These are phyloP conservation scores for Aureobasidium sp. DNA, from an alignment of 2,329 filamentous ascomycete genomes.

Conservation along the genomic window DNA sequence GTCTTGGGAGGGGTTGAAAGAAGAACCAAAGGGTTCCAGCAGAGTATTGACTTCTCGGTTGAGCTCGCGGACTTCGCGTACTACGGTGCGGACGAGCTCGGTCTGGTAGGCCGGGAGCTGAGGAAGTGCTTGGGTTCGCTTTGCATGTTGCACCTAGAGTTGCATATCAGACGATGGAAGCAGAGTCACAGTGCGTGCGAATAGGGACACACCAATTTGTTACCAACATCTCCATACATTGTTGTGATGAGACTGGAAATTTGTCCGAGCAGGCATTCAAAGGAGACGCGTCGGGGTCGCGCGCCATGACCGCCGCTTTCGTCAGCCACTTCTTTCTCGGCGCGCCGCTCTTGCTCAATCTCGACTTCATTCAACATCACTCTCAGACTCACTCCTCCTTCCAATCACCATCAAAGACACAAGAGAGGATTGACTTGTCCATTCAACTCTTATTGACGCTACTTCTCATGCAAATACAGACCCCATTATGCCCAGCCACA, in stretches of 20 bases:
- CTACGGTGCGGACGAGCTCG: constrained; percentile 87
- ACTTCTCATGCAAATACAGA: background rate
- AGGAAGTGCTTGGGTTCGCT: constrained; percentile 87
- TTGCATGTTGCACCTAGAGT: constrained; percentile 89
- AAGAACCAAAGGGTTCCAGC: constrained; percentile 80
- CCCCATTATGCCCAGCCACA: background rate
- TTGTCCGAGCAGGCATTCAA: background rate
- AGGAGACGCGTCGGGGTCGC: constrained; percentile 14
- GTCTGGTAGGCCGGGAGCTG: constrained; percentile 94
- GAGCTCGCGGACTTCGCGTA: constrained; percentile 92
- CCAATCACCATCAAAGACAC: background rate
- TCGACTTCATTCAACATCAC: background rate
- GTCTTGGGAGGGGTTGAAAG: constrained; percentile 86
- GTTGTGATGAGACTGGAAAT: background rate
- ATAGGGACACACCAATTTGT: constrained; percentile 74
- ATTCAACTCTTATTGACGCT: background rate
- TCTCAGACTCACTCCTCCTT: background rate
- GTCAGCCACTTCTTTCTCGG: background rate
- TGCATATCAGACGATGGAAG: constrained; percentile 17
- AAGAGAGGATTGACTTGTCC: background rate
- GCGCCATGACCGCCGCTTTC: constrained; percentile 10
- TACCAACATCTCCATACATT: constrained; percentile 91
- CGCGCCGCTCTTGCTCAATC: background rate
- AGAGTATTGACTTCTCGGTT: constrained; percentile 86
- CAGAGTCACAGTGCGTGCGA: constrained; percentile 19